Evolutionary conservation across 148 eudicot genomes (phyloP).

Genomic region (Rhododendron henanense): DNA sequence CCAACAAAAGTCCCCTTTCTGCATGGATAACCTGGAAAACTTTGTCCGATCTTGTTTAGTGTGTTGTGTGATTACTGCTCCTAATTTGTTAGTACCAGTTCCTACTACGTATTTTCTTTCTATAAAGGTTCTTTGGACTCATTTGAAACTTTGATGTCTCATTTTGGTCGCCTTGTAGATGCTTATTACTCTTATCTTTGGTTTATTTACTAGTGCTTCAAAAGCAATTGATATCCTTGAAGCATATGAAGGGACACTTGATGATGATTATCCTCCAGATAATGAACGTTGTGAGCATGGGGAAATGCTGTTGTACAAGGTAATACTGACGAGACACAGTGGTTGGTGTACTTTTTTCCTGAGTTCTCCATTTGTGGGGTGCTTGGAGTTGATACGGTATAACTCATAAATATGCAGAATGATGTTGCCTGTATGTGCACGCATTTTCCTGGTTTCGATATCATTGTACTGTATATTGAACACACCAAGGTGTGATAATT

Average conservation of each 20-base stretch:
- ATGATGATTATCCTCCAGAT: constrained; percentile 95
- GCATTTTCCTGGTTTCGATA: background rate
- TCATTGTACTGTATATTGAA: background rate
- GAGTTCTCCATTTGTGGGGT: background rate
- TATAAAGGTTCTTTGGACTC: background rate
- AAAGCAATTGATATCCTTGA: constrained; percentile 97
- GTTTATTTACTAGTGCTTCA: constrained; percentile 53
- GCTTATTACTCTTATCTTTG: constrained; percentile 3
- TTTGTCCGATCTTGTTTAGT: background rate
- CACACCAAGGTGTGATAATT: background rate
- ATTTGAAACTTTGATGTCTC: background rate
- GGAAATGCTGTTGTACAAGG: constrained; percentile 99
- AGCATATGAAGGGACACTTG: constrained; percentile 99
- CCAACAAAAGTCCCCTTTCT: background rate
- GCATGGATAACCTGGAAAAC: constrained; percentile 7
- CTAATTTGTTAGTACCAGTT: background rate
- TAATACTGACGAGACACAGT: constrained; percentile 11
- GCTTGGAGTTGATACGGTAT: background rate
- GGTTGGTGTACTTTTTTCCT: background rate
- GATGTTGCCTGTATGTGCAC: background rate
- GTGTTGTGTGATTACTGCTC: background rate
- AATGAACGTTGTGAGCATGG: constrained; percentile 93
- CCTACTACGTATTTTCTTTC: background rate
- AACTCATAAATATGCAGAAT: background rate
- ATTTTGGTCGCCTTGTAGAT: background rate